Evolutionary conservation across 257 asterid species (phyloP), one percentile per base, ranked within the genome.

Genomic region (Paulownia fortunei): DNA sequence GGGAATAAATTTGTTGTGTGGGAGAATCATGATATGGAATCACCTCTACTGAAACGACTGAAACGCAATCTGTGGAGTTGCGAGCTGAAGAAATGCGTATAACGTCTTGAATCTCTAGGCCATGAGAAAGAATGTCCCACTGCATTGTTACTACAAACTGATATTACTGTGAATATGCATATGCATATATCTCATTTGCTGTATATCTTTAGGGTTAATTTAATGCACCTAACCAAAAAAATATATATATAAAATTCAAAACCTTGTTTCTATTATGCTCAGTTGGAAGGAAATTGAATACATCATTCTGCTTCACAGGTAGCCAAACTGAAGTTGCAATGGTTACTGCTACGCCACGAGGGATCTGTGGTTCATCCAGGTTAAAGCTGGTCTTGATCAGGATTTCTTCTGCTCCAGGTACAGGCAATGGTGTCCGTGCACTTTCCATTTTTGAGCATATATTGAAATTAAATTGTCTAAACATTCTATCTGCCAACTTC

Each of bases 121-220:
- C 92, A 47, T 19, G 42, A 56, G 84, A 81, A n/a, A 88, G 89
- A 49, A 83, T 23, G 76, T 87, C 94, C 92, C 94, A 89, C 92
- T 87, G 69, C 84, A 77, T 60, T 12, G 19, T 13, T 4, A 63
- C 66, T 36, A 24, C 11, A 18, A 79, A 18, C 15, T 32, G 39
- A n/a, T n/a, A 42, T 60, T 34, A 47, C 21, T 12, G 42, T 52
- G 30, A 23, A 36, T 51, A 26, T 39, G 11, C 27, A 11, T 13
- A 44, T 6, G 0, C 11, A 0, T 44, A 18, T 11, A 16, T 59
- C 12, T 26, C n/a, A n/a, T n/a, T n/a, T n/a, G n/a, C n/a, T n/a
- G n/a, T n/a, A n/a, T n/a, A n/a, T n/a, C n/a, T n/a, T n/a, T n/a
- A n/a, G n/a, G n/a, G 26, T 10, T 2, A 3, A 13, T 69, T 47